A percentile compares a stretch with the other conserved stretches of the same genome.
These are phyloP conservation scores for Aspergillus vadensis DNA, from an alignment of 2,329 filamentous ascomycete genomes.

Conservation along the genomic window DNA sequence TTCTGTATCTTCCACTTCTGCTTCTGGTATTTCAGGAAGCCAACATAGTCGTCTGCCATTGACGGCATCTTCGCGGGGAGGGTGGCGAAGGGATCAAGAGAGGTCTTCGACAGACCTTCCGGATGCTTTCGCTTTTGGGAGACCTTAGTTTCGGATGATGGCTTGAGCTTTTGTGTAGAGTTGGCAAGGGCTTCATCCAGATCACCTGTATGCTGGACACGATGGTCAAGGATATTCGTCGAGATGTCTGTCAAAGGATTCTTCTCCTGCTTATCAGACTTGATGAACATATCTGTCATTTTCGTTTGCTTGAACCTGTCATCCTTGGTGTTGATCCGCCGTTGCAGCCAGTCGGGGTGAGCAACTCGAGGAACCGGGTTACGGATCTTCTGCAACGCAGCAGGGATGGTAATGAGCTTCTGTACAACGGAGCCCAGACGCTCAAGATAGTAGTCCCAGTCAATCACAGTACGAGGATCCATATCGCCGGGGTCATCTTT, in stretches of 20 bases:
- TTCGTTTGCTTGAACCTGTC: slow-evolving; percentile 99
- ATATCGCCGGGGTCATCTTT: slow-evolving; percentile 90
- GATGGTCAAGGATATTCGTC: slow-evolving; percentile 63
- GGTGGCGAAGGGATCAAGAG: slow-evolving; percentile 75
- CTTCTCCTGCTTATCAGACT: slow-evolving; percentile 53
- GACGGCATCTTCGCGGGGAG: slow-evolving; percentile 82
- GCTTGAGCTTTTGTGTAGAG: slow-evolving; percentile 66
- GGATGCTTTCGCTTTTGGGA: slow-evolving; percentile 73
- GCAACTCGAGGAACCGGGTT: slow-evolving; percentile 93
- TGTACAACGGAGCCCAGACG: slow-evolving; percentile 96
- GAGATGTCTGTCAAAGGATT: slow-evolving; percentile 72
- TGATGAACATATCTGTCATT: slow-evolving; percentile 85
- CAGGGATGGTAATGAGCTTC: slow-evolving; percentile 97
- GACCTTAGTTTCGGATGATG: slow-evolving; percentile 56
- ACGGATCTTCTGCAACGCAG: slow-evolving; percentile 87
- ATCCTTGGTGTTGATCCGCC: slow-evolving; percentile 90
- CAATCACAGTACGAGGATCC: slow-evolving; percentile 84
- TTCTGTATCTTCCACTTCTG: slow-evolving; percentile 99
- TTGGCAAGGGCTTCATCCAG: slow-evolving; percentile 75
- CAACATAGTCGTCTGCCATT: slow-evolving; percentile 81
- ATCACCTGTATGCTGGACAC: slow-evolving; percentile 61
- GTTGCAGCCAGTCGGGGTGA: slow-evolving; percentile 95
- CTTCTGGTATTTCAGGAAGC: slow-evolving; percentile 92
- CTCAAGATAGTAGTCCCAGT: slow-evolving; percentile 97
- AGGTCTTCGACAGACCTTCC: slow-evolving; percentile 62